These are phyloP conservation scores for Rhodofomes roseus DNA, from an alignment of 1,284 basidiomycete genomes.

Conservation along the genomic window DNA sequence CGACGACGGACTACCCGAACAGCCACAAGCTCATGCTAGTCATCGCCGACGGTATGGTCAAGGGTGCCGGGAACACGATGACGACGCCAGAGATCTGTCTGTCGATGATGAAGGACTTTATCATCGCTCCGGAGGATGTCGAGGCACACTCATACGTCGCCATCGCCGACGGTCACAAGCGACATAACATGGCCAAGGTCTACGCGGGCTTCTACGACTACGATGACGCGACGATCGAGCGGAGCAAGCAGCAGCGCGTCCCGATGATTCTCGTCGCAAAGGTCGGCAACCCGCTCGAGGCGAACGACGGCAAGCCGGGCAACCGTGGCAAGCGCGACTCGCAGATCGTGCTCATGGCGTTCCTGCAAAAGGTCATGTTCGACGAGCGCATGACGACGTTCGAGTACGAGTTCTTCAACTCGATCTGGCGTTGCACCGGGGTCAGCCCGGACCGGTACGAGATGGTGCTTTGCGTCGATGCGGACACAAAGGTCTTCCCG, in stretches of 20 bases:
- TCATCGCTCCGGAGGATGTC: slow-evolving; percentile 82
- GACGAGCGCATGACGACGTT: slow-evolving; percentile 99
- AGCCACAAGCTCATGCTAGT: slow-evolving; percentile 95
- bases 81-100: slow-evolving; percentile 95
- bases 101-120: slow-evolving; percentile 96
- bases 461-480: slow-evolving; percentile 95
- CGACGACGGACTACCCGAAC: slow-evolving; percentile 98
- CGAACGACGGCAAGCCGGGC: slow-evolving; percentile 88
- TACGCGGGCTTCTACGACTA: slow-evolving; percentile 98
- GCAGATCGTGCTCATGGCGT: slow-evolving; percentile 97
- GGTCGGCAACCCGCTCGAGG: slow-evolving; percentile 88
- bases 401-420: slow-evolving; percentile 99
- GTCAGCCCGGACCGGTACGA: slow-evolving; percentile 97
- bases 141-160: slow-evolving; percentile 97
- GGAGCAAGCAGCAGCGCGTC: slow-evolving; percentile 93
- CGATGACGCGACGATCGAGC: slow-evolving; percentile 89
- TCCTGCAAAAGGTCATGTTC: slow-evolving; percentile 98
- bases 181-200: slow-evolving; percentile 99
- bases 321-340: slow-evolving; percentile 99
- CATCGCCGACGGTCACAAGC: slow-evolving; percentile 98
- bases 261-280: slow-evolving; percentile 96
- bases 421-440: slow-evolving; percentile 91
- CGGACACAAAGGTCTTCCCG: slow-evolving; percentile 97
- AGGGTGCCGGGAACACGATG: slow-evolving; percentile 85
- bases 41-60: slow-evolving; percentile 98